Evolutionary conservation across 163 green algal genomes (phyloP).

Genomic region (Smithsoniella earleae): DNA sequence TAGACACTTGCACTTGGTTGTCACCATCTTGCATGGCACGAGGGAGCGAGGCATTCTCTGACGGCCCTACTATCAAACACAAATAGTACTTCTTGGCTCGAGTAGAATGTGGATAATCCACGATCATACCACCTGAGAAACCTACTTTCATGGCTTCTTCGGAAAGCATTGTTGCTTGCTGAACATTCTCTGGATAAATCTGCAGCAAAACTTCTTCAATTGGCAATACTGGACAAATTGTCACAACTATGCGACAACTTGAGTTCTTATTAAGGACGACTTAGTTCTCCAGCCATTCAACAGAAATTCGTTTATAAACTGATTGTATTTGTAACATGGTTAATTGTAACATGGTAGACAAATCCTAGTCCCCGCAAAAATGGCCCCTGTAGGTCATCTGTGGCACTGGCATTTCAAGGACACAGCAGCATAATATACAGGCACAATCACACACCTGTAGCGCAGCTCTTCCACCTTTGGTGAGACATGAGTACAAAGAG

Average conservation of each 20-base stretch:
- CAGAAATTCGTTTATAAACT: too few species aligned
- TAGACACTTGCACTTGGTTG: constrained; percentile 39
- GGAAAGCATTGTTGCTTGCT: constrained; percentile 83
- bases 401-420: too few species aligned
- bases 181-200: constrained; percentile 81
- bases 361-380: too few species aligned
- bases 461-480: constrained; percentile 71
- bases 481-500: constrained; percentile 76
- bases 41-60: not conserved
- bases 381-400: too few species aligned
- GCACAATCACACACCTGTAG: too few species aligned
- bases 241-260: too few species aligned
- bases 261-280: too few species aligned
- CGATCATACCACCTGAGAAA: constrained; percentile 84
- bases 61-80: constrained; percentile 78
- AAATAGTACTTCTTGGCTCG: constrained; percentile 97
- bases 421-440: too few species aligned
- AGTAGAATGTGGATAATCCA: constrained; percentile 86
- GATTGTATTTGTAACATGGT: too few species aligned
- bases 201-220: constrained; percentile 31
- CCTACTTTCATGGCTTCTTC: constrained; percentile 76
- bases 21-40: not conserved
- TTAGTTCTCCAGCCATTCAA: too few species aligned
- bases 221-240: too few species aligned
- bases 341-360: too few species aligned